Base-by-base conservation (phyloP, 2,329 filamentous ascomycete species). In the Sclerotinia spermophila region DNA sequence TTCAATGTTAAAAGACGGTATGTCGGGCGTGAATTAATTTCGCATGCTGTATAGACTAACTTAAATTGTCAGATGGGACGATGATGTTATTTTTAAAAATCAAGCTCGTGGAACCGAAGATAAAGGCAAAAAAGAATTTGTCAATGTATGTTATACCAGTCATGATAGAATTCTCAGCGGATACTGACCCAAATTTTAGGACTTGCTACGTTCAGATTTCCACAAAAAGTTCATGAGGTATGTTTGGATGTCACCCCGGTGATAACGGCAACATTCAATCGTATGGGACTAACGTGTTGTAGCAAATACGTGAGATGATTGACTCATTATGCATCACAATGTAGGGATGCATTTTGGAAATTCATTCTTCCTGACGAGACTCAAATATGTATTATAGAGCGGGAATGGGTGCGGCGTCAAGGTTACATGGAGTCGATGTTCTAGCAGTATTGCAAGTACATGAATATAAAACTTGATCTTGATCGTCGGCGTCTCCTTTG, bases 41-140 rank as follows among this genome's bases (percentile, higher is more conserved):
- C 8, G 11, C 21, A 30, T 53, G 42, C 38, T 11, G 33, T 5
- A 15, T 53, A 40, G 11, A 15, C 45, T 53, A 55, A 66, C 45
- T 51, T 35, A 27, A 66, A 40, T 53, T 30, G 5, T 30, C 17
- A 83, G 94, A 76, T 99, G 96, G 96, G 96, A 99, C 77, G 96
- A 99, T 77, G 96, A 99, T 80, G 96, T 99, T 19, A 94, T 99
- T 3, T 99, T 99, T 83, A 98, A 97, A 84, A 99, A 99, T 81
- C 96, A 99, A 83, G 96, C 95, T 45, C 87, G 96, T 71, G 96
- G 95, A 13, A 97, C 94, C 0, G 95, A 98, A 79, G 93, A 97
- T 73, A 94, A 91, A 84, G 89, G 91, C 73, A 94, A 91, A 84
- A 96, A 95, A 84, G 94, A 97, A 81, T 99, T 99, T 82, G 94